These are phyloP conservation scores for Aspergillus amoenus DNA, from an alignment of 2,329 filamentous ascomycete species.

Conservation along the genomic window DNA sequence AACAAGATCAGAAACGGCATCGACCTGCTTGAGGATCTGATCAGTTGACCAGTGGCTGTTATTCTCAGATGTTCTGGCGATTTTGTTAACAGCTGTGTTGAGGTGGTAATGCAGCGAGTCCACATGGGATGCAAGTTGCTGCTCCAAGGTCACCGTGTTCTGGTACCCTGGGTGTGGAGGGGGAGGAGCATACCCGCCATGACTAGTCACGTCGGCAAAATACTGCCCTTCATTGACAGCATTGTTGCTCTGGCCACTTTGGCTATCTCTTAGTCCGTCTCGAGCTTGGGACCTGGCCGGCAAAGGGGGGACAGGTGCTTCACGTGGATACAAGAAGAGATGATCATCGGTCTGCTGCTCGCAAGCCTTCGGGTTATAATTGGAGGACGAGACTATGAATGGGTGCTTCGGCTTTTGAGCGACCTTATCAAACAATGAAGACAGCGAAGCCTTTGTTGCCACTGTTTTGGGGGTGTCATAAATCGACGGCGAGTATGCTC, in stretches of 20 bases:
- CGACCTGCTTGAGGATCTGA: conserved; percentile 21
- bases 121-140: conserved; percentile 20
- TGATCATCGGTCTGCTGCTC: not conserved
- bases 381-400: conserved; percentile 16
- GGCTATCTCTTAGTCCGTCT: not conserved
- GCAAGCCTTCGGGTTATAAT: not conserved
- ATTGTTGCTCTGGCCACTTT: not conserved
- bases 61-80: conserved; percentile 19
- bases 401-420: conserved; percentile 4
- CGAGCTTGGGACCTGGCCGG: conserved; percentile 1
- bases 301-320: not conserved
- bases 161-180: conserved; percentile 23
- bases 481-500: conserved; percentile 10
- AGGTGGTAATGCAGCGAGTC: conserved; percentile 24
- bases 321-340: conserved; percentile 1
- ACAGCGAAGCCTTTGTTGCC: not conserved
- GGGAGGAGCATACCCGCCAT: conserved; percentile 26
- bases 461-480: conserved; percentile 1
- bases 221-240: conserved; percentile 1
- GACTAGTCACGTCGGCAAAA: conserved; percentile 17
- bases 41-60: conserved; percentile 22
- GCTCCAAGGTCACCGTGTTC: conserved; percentile 23
- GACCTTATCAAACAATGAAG: not conserved
- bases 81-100: conserved; percentile 11
- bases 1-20: conserved; percentile 17